Conservation (phyloP, 768 basidiomycete species). For the Rhodotorula kratochvilovae region DNA sequence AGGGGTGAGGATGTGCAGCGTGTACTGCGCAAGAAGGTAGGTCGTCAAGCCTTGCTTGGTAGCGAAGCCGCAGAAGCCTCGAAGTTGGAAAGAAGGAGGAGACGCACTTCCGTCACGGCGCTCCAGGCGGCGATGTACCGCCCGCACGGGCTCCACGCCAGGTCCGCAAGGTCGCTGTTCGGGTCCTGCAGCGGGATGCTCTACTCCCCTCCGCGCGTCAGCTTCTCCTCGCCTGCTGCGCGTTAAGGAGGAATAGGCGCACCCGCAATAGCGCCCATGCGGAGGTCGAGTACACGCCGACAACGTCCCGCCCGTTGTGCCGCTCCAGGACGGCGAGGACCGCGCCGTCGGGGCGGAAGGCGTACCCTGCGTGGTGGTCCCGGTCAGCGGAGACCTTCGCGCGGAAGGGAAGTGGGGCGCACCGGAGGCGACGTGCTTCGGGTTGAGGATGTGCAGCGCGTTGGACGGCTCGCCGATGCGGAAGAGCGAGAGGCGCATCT, state of each 20-base stretch:
- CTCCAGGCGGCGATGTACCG: slow-evolving; percentile 48
- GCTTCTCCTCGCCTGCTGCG: neutral
- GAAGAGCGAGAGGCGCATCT: slow-evolving; percentile 39
- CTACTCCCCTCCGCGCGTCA: slow-evolving; percentile 33
- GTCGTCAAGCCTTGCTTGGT: no score
- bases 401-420: neutral
- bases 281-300: slow-evolving; percentile 46
- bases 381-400: neutral
- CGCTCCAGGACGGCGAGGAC: slow-evolving; percentile 49
- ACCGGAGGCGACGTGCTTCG: slow-evolving; percentile 13
- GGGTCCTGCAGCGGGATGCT: slow-evolving; percentile 47
- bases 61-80: no score
- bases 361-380: slow-evolving; percentile 13
- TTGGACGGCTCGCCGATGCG: neutral
- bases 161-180: slow-evolving; percentile 46
- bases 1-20: slow-evolving; percentile 46
- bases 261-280: slow-evolving; percentile 3
- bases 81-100: no score
- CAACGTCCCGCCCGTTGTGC: slow-evolving; percentile 46
- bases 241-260: neutral
- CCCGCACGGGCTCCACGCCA: slow-evolving; percentile 49
- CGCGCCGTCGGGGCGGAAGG: slow-evolving; percentile 39
- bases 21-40: slow-evolving; percentile 45
- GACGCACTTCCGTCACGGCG: slow-evolving; percentile 44
- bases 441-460: slow-evolving; percentile 21